A percentile compares a stretch with the other conserved stretches of the same genome.
These are phyloP conservation scores for Umbelopsis isabellina DNA, from an alignment of 192 early-diverging fungal species.

Conservation along the genomic window DNA sequence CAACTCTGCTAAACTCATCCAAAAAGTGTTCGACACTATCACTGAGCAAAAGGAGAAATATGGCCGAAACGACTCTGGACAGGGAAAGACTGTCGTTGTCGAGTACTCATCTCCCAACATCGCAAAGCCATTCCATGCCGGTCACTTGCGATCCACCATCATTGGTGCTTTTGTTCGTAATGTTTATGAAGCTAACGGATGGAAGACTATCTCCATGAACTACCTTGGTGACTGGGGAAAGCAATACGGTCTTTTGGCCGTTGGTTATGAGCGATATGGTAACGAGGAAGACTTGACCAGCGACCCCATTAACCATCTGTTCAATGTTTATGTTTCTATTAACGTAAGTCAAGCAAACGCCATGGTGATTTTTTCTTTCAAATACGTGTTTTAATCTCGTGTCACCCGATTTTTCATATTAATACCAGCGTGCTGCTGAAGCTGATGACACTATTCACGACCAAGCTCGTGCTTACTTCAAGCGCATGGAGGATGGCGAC, in stretches of 20 bases:
- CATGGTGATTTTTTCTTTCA: slow-evolving; percentile 39
- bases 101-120: slow-evolving; percentile 98
- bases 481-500: slow-evolving; percentile 94
- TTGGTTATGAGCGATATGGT: slow-evolving; percentile 85
- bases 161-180: slow-evolving; percentile 94
- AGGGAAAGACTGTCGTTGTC: slow-evolving; percentile 80
- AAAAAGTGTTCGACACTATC: slow-evolving; percentile 59
- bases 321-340: slow-evolving; percentile 89
- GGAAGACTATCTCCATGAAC: slow-evolving; percentile 92
- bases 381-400: too few relatives aligned
- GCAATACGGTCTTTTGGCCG: slow-evolving; percentile 94
- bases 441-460: slow-evolving; percentile 74
- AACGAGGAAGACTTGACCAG: slow-evolving; percentile 73
- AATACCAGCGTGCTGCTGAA: slow-evolving; percentile 59
- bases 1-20: slow-evolving; percentile 55
- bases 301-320: slow-evolving; percentile 91
- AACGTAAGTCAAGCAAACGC: slow-evolving; percentile 60
- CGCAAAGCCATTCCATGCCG: slow-evolving; percentile 98
- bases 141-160: slow-evolving; percentile 96
- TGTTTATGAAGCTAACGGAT: slow-evolving; percentile 82
- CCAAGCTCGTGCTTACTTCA: slow-evolving; percentile 88
- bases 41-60: slow-evolving; percentile 55
- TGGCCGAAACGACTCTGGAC: slow-evolving; percentile 59
- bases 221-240: slow-evolving; percentile 99
- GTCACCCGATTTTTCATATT: too few relatives aligned